Percentiles rank a stretch among this genome's conserved stretches.
phyloP scores from a whole-genome alignment of 805 yeast genomes.

The Spathaspora passalidarum region DNA sequence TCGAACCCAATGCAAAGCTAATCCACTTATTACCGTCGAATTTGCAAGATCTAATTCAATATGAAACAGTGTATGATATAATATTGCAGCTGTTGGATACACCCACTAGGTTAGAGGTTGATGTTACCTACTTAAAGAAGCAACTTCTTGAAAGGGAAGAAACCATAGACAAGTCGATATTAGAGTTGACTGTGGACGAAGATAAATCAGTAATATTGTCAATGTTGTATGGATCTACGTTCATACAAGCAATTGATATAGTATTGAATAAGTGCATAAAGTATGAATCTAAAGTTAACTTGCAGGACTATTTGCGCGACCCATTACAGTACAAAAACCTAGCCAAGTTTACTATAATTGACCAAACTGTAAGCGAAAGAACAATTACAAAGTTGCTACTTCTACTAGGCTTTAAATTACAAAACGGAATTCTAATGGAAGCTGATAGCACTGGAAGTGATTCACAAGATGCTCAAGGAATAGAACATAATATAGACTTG shows the following conservation, averaged over 20 bases:
- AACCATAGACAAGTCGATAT: background rate
- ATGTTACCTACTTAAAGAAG: background rate
- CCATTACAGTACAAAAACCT: background rate
- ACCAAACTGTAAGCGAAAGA: background rate
- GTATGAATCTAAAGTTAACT: background rate
- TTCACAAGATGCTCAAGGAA: background rate
- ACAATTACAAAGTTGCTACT: slow-evolving; percentile 6
- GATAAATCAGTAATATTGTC: slow-evolving; percentile 16
- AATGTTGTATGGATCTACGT: slow-evolving; percentile 18
- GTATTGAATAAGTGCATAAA: slow-evolving; percentile 2
- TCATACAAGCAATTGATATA: slow-evolving; percentile 15
- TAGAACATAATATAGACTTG: slow-evolving; percentile 12
- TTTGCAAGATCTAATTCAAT: background rate
- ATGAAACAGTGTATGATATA: slow-evolving; percentile 7
- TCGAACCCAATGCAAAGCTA: slow-evolving; percentile 1
- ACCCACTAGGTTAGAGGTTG: background rate
- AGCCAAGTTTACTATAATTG: background rate
- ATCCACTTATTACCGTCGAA: background rate
- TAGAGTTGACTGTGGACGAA: slow-evolving; percentile 10
- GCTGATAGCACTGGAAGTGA: background rate
- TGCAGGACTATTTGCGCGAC: background rate
- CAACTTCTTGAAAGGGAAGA: slow-evolving; percentile 2
- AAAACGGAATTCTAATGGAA: background rate
- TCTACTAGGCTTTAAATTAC: background rate
- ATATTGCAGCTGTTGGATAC: slow-evolving; percentile 3